Conservation (phyloP, 148 eudicot species). For the Spergularia bocconei region DNA sequence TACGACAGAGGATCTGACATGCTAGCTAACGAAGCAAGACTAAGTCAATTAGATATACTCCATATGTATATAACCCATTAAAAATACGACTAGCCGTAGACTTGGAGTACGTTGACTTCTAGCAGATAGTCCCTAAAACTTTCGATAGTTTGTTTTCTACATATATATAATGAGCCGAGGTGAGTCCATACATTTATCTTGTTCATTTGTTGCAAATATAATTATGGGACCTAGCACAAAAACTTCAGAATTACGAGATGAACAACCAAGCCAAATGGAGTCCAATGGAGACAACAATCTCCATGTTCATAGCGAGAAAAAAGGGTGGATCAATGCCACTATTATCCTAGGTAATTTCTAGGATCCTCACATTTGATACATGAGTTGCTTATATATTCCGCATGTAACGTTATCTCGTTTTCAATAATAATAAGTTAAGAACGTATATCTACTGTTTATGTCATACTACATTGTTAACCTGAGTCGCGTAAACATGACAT, state of each 20-base stretch:
- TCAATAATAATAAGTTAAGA: too few species aligned
- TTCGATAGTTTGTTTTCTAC: background rate
- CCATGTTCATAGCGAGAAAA: background rate
- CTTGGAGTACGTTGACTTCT: background rate
- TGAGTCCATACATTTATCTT: background rate
- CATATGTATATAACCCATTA: background rate
- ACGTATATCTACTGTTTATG: too few species aligned
- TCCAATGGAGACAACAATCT: conserved; percentile 1
- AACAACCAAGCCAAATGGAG: conserved; percentile 8
- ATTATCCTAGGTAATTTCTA: conserved; percentile 14
- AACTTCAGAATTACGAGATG: conserved; percentile 2
- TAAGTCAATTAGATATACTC: conserved; percentile 1
- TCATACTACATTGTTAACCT: too few species aligned
- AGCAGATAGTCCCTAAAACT: too few species aligned
- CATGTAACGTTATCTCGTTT: too few species aligned
- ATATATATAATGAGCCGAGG: background rate
- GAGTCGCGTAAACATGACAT: background rate
- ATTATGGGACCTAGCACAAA: conserved; percentile 2
- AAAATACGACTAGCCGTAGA: background rate
- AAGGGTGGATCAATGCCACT: conserved; percentile 21
- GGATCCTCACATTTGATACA: too few species aligned
- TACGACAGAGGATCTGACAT: background rate
- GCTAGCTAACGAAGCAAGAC: background rate
- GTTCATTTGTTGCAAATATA: background rate
- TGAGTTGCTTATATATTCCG: too few species aligned